Conservation (phyloP, 805 yeast species). For the Pichia eremophila region DNA sequence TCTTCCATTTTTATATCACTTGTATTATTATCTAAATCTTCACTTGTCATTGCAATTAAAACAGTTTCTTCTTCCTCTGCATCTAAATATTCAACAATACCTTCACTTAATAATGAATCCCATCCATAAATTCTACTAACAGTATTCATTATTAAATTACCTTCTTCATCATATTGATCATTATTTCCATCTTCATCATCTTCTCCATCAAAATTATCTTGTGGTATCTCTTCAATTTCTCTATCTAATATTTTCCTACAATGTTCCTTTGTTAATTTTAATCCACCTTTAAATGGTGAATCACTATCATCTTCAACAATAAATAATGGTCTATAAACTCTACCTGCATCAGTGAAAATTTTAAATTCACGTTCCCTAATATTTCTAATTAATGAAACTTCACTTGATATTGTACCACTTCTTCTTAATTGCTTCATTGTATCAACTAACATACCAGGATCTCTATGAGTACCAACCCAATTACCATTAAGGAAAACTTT, state of each 20-base stretch:
- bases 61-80: constrained; percentile 99
- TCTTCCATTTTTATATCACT: constrained; percentile 31
- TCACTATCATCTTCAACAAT: constrained; percentile 81
- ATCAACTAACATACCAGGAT: constrained; percentile 84
- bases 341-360: constrained; percentile 96
- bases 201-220: constrained; percentile 35
- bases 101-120: constrained; percentile 73
- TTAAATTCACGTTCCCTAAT: constrained; percentile 94
- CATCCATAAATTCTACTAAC: constrained; percentile 52
- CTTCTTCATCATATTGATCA: not conserved
- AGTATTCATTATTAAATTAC: constrained; percentile 24
- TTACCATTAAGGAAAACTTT: constrained; percentile 97
- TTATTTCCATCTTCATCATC: constrained; percentile 32
- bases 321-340: constrained; percentile 94
- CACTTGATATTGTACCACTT: constrained; percentile 91
- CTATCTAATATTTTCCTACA: constrained; percentile 57
- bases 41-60: constrained; percentile 98
- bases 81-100: constrained; percentile 92
- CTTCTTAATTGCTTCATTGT: constrained; percentile 89
- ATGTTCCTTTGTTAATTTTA: constrained; percentile 79
- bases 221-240: constrained; percentile 48
- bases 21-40: constrained; percentile 55
- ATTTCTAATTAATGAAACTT: constrained; percentile 93
- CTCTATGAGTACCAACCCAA: constrained; percentile 98
- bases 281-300: constrained; percentile 61